Evolutionary conservation across 23 red algal species (phyloP), one percentile per base, ranked within the genome.

Genomic region (Agarophyton chilense): DNA sequence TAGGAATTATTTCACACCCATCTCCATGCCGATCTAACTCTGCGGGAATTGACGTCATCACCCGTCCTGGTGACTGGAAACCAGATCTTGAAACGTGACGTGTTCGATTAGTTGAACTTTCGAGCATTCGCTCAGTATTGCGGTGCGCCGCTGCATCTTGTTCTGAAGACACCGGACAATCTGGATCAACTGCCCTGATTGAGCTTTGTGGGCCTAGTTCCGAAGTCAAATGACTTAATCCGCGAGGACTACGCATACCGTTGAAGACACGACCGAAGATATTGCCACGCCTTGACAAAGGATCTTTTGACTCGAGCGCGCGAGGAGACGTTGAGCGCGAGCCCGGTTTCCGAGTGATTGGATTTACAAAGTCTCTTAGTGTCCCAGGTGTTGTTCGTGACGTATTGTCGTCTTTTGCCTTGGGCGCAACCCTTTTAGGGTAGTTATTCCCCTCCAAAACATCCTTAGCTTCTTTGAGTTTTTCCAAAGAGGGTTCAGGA

Each of bases 1-100:
- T 44, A 35, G 52, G 65, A 45, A 79, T 40, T 17, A 86, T 67
- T n/a, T 93, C 90, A 62, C 90, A 93, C 14, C 66, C 45, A 16
- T 50, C 83, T 73, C 62, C 83, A 58, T 76, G 42, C 50, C 77
- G 52, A 43, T 81, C 77, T 18, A 81, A 39, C 12, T 61, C 52
- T 12, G 52, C 61, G 19, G 81, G 81, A 52, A 85, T 41, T 53
- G 61, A 71, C 7, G 47, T 68, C 56, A 85, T 50, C 32, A 68
- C 16, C 22, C 62, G 34, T 52, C 46, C 61, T 10, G 40, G 40
- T 42, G 81, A 85, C 9, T 53, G 58, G 40, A 85, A 41, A 13
- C 81, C 81, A 66, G 28, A 28, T 33, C 61, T 46, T 50, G 81
- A 44, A 13, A 68, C 81, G 17, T 54, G 24, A 51, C 81, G 81